These are phyloP conservation scores for Leucocoprinus birnbaumii DNA, from an alignment of 768 basidiomycete species.

Conservation along the genomic window DNA sequence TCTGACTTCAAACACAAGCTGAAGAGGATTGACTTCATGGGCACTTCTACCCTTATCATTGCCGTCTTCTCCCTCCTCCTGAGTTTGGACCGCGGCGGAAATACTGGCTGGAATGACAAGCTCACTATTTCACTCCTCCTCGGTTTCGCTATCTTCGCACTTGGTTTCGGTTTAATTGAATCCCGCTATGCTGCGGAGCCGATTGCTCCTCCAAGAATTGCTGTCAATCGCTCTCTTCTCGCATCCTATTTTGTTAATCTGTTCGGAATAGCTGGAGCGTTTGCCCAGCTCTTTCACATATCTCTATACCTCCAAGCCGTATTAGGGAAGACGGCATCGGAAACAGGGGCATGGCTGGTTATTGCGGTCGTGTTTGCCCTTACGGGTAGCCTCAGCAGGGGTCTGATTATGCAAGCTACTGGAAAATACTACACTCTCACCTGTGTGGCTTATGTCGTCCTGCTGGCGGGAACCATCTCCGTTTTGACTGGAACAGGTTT, in stretches of 20 bases:
- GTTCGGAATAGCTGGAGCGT: slow-evolving; percentile 43
- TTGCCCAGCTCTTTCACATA: slow-evolving; percentile 49
- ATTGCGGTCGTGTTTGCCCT: slow-evolving; percentile 44
- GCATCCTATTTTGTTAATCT: slow-evolving; percentile 59
- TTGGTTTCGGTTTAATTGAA: slow-evolving; percentile 45
- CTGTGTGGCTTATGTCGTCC: slow-evolving; percentile 33
- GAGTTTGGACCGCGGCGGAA: slow-evolving; percentile 53
- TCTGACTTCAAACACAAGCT: slow-evolving; percentile 46
- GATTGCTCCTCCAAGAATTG: slow-evolving; percentile 54
- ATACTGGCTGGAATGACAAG: slow-evolving; percentile 42
- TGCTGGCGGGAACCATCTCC: slow-evolving; percentile 33
- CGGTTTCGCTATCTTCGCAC: slow-evolving; percentile 28
- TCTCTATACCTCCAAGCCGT: slow-evolving; percentile 62
- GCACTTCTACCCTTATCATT: slow-evolving; percentile 53
- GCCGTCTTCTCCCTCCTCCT: slow-evolving; percentile 55
- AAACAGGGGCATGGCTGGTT: slow-evolving; percentile 52
- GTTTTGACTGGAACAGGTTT: slow-evolving; percentile 38
- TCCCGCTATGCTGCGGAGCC: slow-evolving; percentile 52
- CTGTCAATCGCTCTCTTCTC: slow-evolving; percentile 44
- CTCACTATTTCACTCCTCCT: slow-evolving; percentile 34
- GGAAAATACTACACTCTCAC: slow-evolving; percentile 57
- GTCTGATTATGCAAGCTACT: slow-evolving; percentile 54
- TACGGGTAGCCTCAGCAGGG: slow-evolving; percentile 46
- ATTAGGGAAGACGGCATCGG: slow-evolving; percentile 38
- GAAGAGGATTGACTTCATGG: slow-evolving; percentile 60